Evolutionary conservation across 371 early-diverging fungal genomes (phyloP).

Genomic region (Rhizopus arrhizus): DNA sequence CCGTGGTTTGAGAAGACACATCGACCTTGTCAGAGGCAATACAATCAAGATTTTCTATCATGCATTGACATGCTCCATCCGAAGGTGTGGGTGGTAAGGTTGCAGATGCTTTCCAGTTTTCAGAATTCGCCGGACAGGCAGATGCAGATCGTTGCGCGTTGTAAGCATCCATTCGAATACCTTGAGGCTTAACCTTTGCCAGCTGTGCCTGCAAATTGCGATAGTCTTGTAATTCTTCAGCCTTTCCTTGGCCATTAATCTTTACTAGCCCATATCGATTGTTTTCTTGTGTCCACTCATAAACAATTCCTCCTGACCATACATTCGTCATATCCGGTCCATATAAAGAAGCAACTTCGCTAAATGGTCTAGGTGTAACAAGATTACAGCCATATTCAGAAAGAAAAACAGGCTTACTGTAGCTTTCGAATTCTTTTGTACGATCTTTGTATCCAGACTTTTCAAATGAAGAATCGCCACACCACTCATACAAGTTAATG

Average conservation of each 20-base stretch:
- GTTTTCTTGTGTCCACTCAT: conserved; percentile 80
- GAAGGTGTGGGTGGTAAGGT: conserved; percentile 74
- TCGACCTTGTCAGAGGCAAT: conserved; percentile 52
- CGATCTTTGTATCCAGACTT: conserved; percentile 65
- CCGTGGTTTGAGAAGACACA: conserved; percentile 2
- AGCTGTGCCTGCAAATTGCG: conserved; percentile 46
- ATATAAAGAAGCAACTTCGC: conserved; percentile 67
- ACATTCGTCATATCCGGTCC: conserved; percentile 67
- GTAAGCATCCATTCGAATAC: conserved; percentile 52
- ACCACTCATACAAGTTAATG: conserved; percentile 71
- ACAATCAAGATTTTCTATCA: conserved; percentile 67
- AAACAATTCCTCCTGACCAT: conserved; percentile 80
- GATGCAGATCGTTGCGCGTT: conserved; percentile 36
- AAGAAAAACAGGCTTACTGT: conserved; percentile 64
- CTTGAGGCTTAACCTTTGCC: conserved; percentile 44
- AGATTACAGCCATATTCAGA: conserved; percentile 71
- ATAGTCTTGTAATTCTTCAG: conserved; percentile 52
- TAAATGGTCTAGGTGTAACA: conserved; percentile 56
- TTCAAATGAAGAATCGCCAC: conserved; percentile 56
- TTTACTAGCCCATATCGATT: conserved; percentile 80
- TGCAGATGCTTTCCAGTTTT: conserved; percentile 62
- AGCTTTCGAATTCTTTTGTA: conserved; percentile 54
- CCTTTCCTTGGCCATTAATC: conserved; percentile 39
- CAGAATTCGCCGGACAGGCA: conserved; percentile 57
- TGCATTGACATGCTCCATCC: conserved; percentile 66